These are phyloP conservation scores for Microsporum canis DNA, from an alignment of 2,329 filamentous ascomycete species.

Conservation along the genomic window DNA sequence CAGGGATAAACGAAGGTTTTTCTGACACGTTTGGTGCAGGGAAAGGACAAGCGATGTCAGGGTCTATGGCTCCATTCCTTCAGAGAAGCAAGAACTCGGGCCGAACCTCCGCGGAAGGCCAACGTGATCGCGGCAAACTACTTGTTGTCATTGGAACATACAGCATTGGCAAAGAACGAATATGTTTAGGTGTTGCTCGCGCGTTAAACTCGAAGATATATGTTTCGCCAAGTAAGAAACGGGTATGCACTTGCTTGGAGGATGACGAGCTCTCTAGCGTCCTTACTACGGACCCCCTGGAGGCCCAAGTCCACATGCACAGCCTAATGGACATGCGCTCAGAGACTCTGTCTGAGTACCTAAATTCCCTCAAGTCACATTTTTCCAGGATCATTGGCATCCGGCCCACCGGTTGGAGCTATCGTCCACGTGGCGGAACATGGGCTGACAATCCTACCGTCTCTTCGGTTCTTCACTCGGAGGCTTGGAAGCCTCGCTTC, in stretches of 20 bases:
- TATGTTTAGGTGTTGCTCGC: conserved; percentile 83
- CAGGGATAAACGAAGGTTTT: conserved; percentile 58
- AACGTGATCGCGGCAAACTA: conserved; percentile 43
- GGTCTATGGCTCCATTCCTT: conserved; percentile 45
- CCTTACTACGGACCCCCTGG: conserved; percentile 66
- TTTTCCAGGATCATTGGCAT: conserved; percentile 86
- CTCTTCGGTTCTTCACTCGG: conserved; percentile 51
- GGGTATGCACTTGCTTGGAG: conserved; percentile 72
- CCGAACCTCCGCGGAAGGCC: neutral
- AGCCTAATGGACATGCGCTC: conserved; percentile 86
- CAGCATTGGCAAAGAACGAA: conserved; percentile 93
- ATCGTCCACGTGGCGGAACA: conserved; percentile 57
- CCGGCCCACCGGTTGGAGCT: conserved; percentile 88
- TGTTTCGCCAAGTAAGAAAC: conserved; percentile 69
- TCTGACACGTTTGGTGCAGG: conserved; percentile 40
- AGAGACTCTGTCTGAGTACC: conserved; percentile 81
- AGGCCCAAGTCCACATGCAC: conserved; percentile 96
- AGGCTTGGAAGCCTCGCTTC: conserved; percentile 67
- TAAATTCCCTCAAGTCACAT: conserved; percentile 64
- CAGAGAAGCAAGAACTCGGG: neutral
- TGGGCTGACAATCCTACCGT: conserved; percentile 53
- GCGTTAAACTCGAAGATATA: conserved; percentile 83
- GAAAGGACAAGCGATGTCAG: conserved; percentile 43
- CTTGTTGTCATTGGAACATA: conserved; percentile 94
- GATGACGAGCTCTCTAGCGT: conserved; percentile 68